These are phyloP conservation scores for Euphorbia schlechtendalii DNA, from an alignment of 441 rosid species.

Conservation along the genomic window DNA sequence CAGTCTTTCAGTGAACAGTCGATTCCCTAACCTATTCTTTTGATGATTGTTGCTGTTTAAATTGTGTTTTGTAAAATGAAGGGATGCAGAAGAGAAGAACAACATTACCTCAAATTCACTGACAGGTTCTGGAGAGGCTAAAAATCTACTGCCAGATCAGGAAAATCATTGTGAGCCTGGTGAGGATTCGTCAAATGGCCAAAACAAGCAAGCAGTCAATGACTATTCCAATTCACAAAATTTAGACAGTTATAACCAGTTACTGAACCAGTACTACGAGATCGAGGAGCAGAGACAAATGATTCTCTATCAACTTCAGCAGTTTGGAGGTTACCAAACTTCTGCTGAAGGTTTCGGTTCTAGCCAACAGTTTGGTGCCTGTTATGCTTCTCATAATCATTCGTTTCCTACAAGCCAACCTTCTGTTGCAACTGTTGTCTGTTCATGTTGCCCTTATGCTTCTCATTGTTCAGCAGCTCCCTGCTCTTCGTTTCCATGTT, in stretches of 20 bases:
- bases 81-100: conserved; percentile 27
- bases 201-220: conserved; percentile 11
- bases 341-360: conserved; percentile 33
- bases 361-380: conserved; percentile 25
- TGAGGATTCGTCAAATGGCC: conserved; percentile 23
- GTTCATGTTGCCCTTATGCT: conserved; percentile 39
- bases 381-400: conserved; percentile 27
- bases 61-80: conserved; percentile 11
- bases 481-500: conserved; percentile 31
- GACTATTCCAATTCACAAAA: conserved; percentile 24
- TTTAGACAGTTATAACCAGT: conserved; percentile 36
- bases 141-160: conserved; percentile 18
- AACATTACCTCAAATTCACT: conserved; percentile 11
- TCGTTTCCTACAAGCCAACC: conserved; percentile 25
- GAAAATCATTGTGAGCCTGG: conserved; percentile 19
- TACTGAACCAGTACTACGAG: conserved; percentile 49
- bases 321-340: conserved; percentile 28
- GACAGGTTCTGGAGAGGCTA: conserved; percentile 16
- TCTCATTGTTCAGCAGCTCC: conserved; percentile 28
- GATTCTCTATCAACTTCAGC: conserved; percentile 43
- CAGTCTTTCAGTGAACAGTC: not conserved
- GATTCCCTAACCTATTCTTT: not conserved
- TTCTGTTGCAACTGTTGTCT: not conserved
- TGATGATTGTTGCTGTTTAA: not conserved
- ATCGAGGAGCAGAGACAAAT: conserved; percentile 52